Evolutionary conservation across 2,329 filamentous ascomycete genomes (phyloP), one percentile per base, ranked within the genome.

Genomic region (Thelonectria olida): DNA sequence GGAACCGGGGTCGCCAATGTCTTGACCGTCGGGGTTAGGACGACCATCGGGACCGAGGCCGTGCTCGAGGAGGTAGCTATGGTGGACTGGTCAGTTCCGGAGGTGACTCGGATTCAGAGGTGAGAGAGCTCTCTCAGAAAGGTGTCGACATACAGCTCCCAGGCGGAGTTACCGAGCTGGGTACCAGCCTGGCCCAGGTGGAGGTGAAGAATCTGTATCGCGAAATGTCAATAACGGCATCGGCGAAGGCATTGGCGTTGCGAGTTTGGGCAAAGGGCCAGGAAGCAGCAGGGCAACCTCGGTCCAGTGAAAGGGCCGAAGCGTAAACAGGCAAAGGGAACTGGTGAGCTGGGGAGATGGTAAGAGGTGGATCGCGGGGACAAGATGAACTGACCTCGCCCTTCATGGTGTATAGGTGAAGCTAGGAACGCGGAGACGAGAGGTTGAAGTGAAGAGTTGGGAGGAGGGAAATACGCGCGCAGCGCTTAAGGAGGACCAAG

Each of bases 121-220:
- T 42, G n/a, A 36, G 34, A 17, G 28, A 54, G 54, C 44, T 39
- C 31, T 17, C 23, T 36, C 20, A 56, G 59, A 66, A 65, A 70
- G 54, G 72, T 72, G 74, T 68, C 57, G 66, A 82, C 88, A 75
- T 85, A 91, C 89, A 91, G 88, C 81, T 91, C 89, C 89, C 89
- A 91, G 72, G 89, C 89, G 76, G 87, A 89, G 84, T 90, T 90
- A 75, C 89, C 89, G 67, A 91, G 87, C 86, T 91, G 89, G 75
- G 84, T 87, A 80, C 89, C 89, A 81, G 89, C 89, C 84, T 91
- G 86, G 77, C 86, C 86, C 72, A 88, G 77, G 76, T 88, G 86
- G 75, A 88, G 80, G 79, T 88, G 86, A 79, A 88, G 82, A 79
- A 88, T 84, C 86, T 88, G 64, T 55, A 60, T 54, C 39, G 51